Evolutionary conservation across 148 eudicot genomes (phyloP).

Genomic region (Polygonum maritimum): DNA sequence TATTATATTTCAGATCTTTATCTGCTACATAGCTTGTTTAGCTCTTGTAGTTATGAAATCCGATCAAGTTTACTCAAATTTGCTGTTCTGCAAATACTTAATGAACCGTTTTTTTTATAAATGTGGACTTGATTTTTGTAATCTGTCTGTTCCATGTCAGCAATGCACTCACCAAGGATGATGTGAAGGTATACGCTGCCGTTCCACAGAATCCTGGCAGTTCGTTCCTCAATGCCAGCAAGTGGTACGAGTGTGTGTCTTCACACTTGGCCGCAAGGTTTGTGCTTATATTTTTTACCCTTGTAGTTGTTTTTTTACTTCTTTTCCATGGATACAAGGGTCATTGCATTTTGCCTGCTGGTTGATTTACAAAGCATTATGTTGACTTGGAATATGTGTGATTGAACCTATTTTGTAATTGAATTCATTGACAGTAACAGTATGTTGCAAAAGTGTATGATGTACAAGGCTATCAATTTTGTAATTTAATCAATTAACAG

Average conservation of each 20-base stretch:
- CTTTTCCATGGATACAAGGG: neutral
- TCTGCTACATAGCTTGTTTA: no score
- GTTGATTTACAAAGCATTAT: neutral
- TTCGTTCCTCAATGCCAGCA: conserved; percentile 52
- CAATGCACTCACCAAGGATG: conserved; percentile 61
- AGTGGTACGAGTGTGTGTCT: conserved; percentile 59
- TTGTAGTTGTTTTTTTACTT: no score
- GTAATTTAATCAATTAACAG: neutral
- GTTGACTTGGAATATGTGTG: neutral
- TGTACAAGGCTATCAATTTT: no score
- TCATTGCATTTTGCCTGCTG: no score
- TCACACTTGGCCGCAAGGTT: conserved; percentile 56
- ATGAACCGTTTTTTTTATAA: neutral
- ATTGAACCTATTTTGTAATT: no score
- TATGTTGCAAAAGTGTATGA: no score
- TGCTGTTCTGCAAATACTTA: neutral
- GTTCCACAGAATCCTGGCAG: conserved; percentile 46
- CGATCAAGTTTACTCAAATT: neutral
- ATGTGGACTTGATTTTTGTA: neutral
- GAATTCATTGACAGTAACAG: neutral
- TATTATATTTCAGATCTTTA: no score
- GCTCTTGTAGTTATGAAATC: neutral
- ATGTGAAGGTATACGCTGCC: conserved; percentile 70
- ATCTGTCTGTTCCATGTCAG: conserved; percentile 15
- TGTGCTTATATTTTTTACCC: neutral